phyloP scores from a whole-genome alignment of 305 asterid species.

The Rubia peregrina region DNA sequence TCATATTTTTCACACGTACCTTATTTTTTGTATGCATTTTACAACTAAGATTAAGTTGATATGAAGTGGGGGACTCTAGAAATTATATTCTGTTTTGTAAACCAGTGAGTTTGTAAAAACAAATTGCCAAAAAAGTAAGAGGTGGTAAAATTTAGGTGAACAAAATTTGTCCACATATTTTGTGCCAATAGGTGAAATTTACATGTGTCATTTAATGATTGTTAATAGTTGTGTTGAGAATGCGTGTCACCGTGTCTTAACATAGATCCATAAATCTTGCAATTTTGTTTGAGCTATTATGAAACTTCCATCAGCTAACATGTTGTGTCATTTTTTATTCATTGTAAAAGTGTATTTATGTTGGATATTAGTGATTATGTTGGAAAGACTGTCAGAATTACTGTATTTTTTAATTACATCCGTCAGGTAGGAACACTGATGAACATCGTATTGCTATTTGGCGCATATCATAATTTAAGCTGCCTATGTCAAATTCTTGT shows the following conservation, averaged over 20 bases:
- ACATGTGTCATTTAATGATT: too few species aligned
- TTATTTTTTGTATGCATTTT: not conserved
- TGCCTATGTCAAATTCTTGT: not conserved
- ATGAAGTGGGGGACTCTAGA: not conserved
- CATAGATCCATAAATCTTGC: not conserved
- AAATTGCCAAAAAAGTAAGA: not conserved
- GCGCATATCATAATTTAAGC: not conserved
- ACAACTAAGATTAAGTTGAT: not conserved
- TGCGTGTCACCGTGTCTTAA: too few species aligned
- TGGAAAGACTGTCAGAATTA: not conserved
- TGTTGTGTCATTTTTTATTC: not conserved
- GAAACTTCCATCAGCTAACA: not conserved
- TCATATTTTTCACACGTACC: not conserved
- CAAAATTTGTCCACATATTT: not conserved
- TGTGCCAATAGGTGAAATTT: too few species aligned
- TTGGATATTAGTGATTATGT: not conserved
- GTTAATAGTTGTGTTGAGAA: too few species aligned
- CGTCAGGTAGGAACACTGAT: not conserved
- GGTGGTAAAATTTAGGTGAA: too few species aligned
- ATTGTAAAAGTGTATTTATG: not conserved
- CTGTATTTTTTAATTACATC: not conserved
- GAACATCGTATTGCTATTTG: not conserved
- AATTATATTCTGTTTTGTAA: not conserved
- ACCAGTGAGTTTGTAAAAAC: too few species aligned
- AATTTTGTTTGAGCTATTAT: not conserved